These are phyloP conservation scores for Pichia occidentalis DNA, from an alignment of 805 yeast genomes.

Conservation along the genomic window DNA sequence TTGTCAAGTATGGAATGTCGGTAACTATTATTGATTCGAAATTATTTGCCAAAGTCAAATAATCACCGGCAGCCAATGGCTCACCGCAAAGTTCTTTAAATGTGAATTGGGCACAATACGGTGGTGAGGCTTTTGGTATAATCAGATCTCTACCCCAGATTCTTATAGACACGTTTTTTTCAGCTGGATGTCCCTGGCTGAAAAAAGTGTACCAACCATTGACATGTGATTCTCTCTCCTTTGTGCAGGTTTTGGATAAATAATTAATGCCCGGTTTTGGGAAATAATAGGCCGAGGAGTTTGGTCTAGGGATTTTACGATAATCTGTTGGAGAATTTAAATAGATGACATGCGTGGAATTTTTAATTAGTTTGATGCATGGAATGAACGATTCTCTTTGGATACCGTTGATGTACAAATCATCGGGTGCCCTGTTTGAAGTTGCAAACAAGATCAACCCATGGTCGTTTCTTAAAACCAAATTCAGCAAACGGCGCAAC, in stretches of 20 bases:
- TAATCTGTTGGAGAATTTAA: constrained; percentile 92
- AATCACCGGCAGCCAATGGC: constrained; percentile 92
- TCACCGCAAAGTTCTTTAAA: constrained; percentile 82
- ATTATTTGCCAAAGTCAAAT: constrained; percentile 69
- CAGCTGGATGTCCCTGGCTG: constrained; percentile 49
- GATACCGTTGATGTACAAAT: constrained; percentile 86
- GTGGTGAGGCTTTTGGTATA: constrained; percentile 73
- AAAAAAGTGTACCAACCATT: constrained; percentile 76
- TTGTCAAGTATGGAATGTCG: constrained; percentile 82
- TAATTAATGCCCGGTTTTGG: constrained; percentile 62
- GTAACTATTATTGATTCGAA: constrained; percentile 81
- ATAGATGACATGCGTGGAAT: constrained; percentile 66
- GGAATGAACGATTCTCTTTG: constrained; percentile 91
- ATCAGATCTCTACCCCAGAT: constrained; percentile 86
- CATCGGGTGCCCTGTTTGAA: constrained; percentile 92
- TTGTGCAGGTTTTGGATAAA: constrained; percentile 41
- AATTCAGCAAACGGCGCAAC: constrained; percentile 63
- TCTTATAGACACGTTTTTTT: constrained; percentile 33
- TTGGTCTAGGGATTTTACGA: constrained; percentile 79
- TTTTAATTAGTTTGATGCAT: constrained; percentile 74
- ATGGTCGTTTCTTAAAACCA: constrained; percentile 62
- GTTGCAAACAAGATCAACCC: constrained; percentile 91
- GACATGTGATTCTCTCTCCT: constrained; percentile 54
- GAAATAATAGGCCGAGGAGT: constrained; percentile 68
- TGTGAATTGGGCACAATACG: constrained; percentile 82